Conservation (phyloP, 352 stramenopile species). For the Phytophthora pinifolia region DNA sequence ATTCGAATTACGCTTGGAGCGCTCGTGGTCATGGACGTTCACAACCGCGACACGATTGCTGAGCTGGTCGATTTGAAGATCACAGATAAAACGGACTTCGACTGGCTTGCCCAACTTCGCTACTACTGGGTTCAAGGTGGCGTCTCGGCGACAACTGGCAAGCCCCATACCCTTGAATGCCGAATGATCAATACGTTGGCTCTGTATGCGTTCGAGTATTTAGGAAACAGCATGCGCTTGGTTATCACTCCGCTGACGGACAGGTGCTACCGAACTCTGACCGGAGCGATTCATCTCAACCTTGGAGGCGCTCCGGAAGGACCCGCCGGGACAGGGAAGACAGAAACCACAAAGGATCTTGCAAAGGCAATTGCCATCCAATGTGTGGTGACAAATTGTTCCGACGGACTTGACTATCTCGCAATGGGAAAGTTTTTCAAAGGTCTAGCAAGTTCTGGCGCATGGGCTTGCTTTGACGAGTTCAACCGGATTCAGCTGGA, state of each 20-base stretch:
- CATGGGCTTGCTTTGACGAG: conserved; percentile 93
- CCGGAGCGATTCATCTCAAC: conserved; percentile 90
- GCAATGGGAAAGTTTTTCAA: conserved; percentile 96
- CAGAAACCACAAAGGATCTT: conserved; percentile 92
- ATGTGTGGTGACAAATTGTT: conserved; percentile 94
- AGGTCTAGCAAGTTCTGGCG: conserved; percentile 85
- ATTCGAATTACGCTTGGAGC: conserved; percentile 91
- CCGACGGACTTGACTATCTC: conserved; percentile 87
- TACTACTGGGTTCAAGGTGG: conserved; percentile 91
- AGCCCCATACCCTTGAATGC: conserved; percentile 85
- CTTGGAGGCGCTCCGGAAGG: conserved; percentile 90
- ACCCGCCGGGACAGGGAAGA: conserved; percentile 91
- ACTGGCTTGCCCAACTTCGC: conserved; percentile 92
- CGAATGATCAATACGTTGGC: conserved; percentile 93
- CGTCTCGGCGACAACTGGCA: conserved; percentile 84
- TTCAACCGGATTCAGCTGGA: conserved; percentile 95
- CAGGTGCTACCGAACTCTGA: conserved; percentile 91
- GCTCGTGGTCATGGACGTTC: conserved; percentile 95
- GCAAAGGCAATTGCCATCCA: conserved; percentile 92
- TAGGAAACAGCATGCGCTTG: conserved; percentile 90
- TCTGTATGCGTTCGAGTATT: conserved; percentile 93
- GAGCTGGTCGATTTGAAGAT: conserved; percentile 87
- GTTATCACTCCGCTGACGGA: conserved; percentile 94
- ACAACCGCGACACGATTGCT: conserved; percentile 93
- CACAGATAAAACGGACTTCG: conserved; percentile 87